phyloP scores from a whole-genome alignment of 2,329 filamentous ascomycete genomes.

The Emydomyces testavorans region DNA sequence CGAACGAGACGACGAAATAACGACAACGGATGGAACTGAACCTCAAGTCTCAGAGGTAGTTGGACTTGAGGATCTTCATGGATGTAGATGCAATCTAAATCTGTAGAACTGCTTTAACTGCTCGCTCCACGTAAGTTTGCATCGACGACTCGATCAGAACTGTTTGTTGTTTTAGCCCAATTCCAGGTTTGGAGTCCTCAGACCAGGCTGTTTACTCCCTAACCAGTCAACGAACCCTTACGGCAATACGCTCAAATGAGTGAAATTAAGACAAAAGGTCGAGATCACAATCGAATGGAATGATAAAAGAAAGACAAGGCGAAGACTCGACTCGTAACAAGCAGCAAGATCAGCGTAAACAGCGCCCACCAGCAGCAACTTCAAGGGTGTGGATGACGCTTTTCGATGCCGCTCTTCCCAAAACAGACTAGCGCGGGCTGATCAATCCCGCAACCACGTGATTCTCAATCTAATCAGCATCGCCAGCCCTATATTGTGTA shows the following conservation, averaged over 20 bases:
- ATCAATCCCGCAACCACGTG: constrained; percentile 3
- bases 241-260: neutral
- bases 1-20: neutral
- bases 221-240: neutral
- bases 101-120: neutral
- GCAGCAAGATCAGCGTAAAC: neutral
- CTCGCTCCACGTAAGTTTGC: neutral
- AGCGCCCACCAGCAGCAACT: neutral
- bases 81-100: neutral
- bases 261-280: neutral
- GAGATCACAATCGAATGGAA: neutral
- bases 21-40: neutral
- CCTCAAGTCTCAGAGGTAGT: constrained; percentile 7
- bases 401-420: constrained; percentile 5
- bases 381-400: constrained; percentile 5
- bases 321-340: neutral
- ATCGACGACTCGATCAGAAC: neutral
- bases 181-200: neutral
- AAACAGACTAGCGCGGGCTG: constrained; percentile 16
- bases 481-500: neutral
- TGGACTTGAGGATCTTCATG: constrained; percentile 2
- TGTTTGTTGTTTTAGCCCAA: neutral
- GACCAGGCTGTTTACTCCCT: neutral
- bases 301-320: constrained; percentile 5
- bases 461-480: constrained; percentile 3